Base-by-base conservation (phyloP, 1,139 yeast genomes). In the Lodderomyces theae region DNA sequence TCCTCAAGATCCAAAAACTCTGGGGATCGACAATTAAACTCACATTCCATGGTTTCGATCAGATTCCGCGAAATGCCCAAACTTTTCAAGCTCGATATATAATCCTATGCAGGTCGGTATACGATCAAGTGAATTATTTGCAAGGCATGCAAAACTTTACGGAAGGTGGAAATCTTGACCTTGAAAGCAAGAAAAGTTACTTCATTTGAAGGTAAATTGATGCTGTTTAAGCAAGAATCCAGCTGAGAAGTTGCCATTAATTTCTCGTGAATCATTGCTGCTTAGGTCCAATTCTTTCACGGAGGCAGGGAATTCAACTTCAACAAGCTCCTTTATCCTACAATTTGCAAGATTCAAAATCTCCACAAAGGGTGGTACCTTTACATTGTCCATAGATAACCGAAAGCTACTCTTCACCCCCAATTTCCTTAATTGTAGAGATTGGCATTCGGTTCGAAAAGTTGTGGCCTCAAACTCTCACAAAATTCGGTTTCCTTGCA, bases 401-500 rank as follows among this genome's bases (percentile, higher is more conserved):
- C 12, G 5, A 5, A 11, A 7, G 26, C 11, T 24, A 4, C 6
- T 7, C 22, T 8, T 19, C 22, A 5, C 22, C 22, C 22, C 26
- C 26, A 24, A 24, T n/a, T 24, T 24, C 4, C 11, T 11, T 24
- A 24, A n/a, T 8, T 24, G 11, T 9, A 24, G 11, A 24, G 26
- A 5, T 9, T 24, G n/a, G 11, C n/a, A n/a, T n/a, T n/a, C n/a
- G n/a, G n/a, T n/a, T n/a, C n/a, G n/a, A n/a, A n/a, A n/a, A n/a
- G n/a, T n/a, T n/a, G n/a, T n/a, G n/a, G n/a, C n/a, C 9, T 37
- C 40, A 50, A 33, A 47, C 42, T 43, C 74, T 43, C 8, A 68
- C 62, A 47, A 69, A 69, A 34, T 63, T 72, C 1, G 74, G 74
- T 47, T 59, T 61, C 41, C 57, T 51, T 3, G 51, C 54, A 36